Evolutionary conservation across 2,329 filamentous ascomycete species (phyloP), one percentile per base, ranked within the genome.

Genomic region (Colletotrichum magnum): DNA sequence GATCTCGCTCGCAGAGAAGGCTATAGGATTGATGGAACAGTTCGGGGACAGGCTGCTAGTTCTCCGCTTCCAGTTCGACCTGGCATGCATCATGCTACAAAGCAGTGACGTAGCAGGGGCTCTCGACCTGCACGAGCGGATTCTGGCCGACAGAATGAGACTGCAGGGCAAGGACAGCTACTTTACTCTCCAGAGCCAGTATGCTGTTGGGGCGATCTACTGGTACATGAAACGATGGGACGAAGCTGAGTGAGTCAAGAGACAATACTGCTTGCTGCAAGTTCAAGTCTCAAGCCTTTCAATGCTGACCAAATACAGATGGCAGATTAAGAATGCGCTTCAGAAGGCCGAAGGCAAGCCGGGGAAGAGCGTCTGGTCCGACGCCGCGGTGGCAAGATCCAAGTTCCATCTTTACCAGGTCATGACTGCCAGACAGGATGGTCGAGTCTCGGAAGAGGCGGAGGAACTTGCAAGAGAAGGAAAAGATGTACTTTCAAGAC

Each of bases 111-210:
- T 53, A 10, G 7, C 60, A 12, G 58, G 53, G 18, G 62, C 72
- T 15, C 53, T 73, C 7, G 65, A 65, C 39, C 58, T 72, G 50
- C 72, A 73, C 6, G 57, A 69, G 16, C 41, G 68, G 5, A 70
- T 73, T 39, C 51, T 73, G 13, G 56, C 64, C 13, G 62, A 56
- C 10, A 62, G 68, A 15, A 21, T 71, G 6, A 54, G 58, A 32
- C 26, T 63, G 5, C 63, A 60, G 4, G 71, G 71, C 7, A 69
- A 70, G 24, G 54, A 64, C 12, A 71, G 58, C 26, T 72, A 69
- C 51, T 72, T 71, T 21, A 71, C 70, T n/a, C 48, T 73, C 10
- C 72, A 73, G 47, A 73, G 72, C 39, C 71, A 72, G 50, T 72
- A 73, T 47, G 72, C 68, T 32, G 53, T 69, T 6, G 70, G 64